Evolutionary conservation across 495 filamentous ascomycete genomes (phyloP), one percentile per base, ranked within the genome.

Genomic region (Podospora tetraspora): DNA sequence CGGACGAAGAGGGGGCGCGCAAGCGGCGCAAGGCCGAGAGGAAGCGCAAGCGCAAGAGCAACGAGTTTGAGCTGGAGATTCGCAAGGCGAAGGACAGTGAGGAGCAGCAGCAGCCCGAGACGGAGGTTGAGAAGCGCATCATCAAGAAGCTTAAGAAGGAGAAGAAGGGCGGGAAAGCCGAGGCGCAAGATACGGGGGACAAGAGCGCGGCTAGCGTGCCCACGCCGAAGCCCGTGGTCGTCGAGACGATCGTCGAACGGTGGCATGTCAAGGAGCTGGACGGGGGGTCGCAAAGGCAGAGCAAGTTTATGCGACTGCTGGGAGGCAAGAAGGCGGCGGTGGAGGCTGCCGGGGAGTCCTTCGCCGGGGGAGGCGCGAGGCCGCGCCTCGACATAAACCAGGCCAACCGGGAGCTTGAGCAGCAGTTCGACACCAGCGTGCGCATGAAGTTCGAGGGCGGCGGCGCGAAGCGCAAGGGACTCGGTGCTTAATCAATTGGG

Each of bases 341-440:
- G 12, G 61, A 63, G 24, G 29, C 70, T 21, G 34, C 71, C 43
- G 65, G 59, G 57, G 57, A 65, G 0, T 27, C 67, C 2, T 30
- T 70, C 10, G 72, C 72, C 29, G 75, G 71, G 52, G 62, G 43
- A 13, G 19, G 34, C 8, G 10, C 71, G 8, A 70, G 69, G 64
- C 66, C 61, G 57, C 73, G 63, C 61, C 66, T 75, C 60, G 73
- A 84, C 61, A 73, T 82, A 25, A 75, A 74, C 29, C 73, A 78
- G 62, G 77, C 84, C 24, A 81, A 88, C 61, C 76, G 78, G 34
- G 86, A 88, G 60, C 78, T 89, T 12, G 85, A 89, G 73, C 82
- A 79, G 64, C 87, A 88, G 70, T 89, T 85, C 66, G 79, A 85
- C 56, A 76, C 77, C 5, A 84, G 87, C n/a, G 84, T 88, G 68